Evolutionary conservation across 768 basidiomycete species (phyloP).

Genomic region (Termitomyces sp.): DNA sequence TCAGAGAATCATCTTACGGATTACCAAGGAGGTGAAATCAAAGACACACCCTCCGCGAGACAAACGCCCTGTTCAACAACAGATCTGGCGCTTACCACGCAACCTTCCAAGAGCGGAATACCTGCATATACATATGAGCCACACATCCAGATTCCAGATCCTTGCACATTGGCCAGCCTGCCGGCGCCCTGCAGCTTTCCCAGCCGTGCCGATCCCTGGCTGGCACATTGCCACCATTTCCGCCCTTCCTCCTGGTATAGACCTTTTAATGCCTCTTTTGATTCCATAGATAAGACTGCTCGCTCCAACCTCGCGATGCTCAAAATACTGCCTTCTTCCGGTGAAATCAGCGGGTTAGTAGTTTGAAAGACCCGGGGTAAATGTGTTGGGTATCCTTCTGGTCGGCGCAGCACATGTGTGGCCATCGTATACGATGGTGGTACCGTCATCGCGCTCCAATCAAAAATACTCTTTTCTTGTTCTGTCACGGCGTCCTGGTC

Average conservation of each 20-base stretch:
- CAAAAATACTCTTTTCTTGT: conserved; percentile 4
- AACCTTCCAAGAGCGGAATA: conserved; percentile 76
- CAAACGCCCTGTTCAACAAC: conserved; percentile 44
- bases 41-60: conserved; percentile 26
- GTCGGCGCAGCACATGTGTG: conserved; percentile 52
- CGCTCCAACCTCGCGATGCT: conserved; percentile 59
- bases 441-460: conserved; percentile 25
- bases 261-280: conserved; percentile 45
- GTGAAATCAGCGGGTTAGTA: conserved; percentile 64
- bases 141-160: conserved; percentile 61
- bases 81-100: conserved; percentile 65
- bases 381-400: conserved; percentile 25
- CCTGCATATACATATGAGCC: conserved; percentile 69
- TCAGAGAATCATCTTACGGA: background rate
- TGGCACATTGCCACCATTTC: conserved; percentile 40
- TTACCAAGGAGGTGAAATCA: conserved; percentile 13
- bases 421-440: conserved; percentile 56
- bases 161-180: conserved; percentile 19
- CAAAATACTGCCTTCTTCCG: conserved; percentile 41
- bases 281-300: conserved; percentile 45
- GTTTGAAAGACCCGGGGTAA: conserved; percentile 54
- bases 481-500: conserved; percentile 1
- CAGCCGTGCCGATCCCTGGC: conserved; percentile 28
- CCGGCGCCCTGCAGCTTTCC: conserved; percentile 52
- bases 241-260: conserved; percentile 32